Evolutionary conservation across 1,284 basidiomycete genomes (phyloP).

Genomic region (Pseudozyma sp.): DNA sequence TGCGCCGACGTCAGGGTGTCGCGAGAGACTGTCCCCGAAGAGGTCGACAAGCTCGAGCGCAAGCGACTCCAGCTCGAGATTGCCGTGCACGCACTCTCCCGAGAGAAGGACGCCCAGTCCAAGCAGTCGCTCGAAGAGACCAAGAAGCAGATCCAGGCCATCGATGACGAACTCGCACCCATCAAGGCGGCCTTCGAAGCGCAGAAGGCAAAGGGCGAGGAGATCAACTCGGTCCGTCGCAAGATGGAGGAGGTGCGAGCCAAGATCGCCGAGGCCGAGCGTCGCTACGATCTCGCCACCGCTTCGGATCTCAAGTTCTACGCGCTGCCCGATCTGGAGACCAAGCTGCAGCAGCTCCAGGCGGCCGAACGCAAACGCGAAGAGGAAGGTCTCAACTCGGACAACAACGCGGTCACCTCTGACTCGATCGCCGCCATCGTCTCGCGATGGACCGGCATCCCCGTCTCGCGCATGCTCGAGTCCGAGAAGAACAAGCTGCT

Average conservation of each 20-base stretch:
- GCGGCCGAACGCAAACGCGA: constrained; percentile 70
- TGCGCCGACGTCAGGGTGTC: constrained; percentile 72
- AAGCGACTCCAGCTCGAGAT: constrained; percentile 92
- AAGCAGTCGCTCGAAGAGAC: constrained; percentile 86
- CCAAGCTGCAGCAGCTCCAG: constrained; percentile 75
- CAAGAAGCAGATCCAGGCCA: constrained; percentile 82
- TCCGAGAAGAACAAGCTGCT: constrained; percentile 66
- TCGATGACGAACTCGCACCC: constrained; percentile 90
- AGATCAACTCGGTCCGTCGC: constrained; percentile 82
- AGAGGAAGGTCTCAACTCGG: constrained; percentile 61
- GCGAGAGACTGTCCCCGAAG: constrained; percentile 93
- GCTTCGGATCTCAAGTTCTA: constrained; percentile 89
- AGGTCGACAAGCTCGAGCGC: constrained; percentile 92
- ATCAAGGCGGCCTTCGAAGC: constrained; percentile 89
- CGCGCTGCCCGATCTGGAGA: constrained; percentile 88
- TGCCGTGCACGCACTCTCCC: constrained; percentile 88
- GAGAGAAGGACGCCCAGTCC: constrained; percentile 86
- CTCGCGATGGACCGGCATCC: constrained; percentile 72
- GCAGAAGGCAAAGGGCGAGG: constrained; percentile 86
- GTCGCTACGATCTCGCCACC: constrained; percentile 74
- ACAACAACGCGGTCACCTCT: constrained; percentile 60
- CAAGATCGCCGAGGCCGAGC: constrained; percentile 93
- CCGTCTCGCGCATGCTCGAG: constrained; percentile 69
- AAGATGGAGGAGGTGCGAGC: constrained; percentile 91
- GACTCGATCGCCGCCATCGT: constrained; percentile 73